Evolutionary conservation across 2,329 filamentous ascomycete species (phyloP).

Genomic region (Ceratocystis smalleyi): DNA sequence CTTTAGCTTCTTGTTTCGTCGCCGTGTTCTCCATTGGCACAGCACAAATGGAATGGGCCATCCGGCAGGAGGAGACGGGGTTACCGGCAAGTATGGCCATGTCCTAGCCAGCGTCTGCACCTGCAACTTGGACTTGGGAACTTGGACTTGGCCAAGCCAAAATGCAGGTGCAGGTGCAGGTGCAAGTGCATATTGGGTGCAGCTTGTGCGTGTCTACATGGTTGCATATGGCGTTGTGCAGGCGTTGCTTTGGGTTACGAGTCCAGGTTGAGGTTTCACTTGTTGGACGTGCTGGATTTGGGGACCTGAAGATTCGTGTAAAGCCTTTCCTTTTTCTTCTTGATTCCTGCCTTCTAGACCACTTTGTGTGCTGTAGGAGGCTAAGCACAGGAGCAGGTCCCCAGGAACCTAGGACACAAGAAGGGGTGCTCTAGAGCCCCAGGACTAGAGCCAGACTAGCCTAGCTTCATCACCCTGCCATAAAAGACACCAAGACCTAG

Average conservation of each 20-base stretch:
- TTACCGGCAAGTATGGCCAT: too few species aligned
- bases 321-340: neutral
- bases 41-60: too few species aligned
- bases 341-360: neutral
- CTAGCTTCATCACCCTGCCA: too few species aligned
- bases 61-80: neutral
- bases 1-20: neutral
- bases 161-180: neutral
- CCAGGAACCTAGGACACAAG: too few species aligned
- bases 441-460: too few species aligned
- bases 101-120: too few species aligned
- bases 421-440: too few species aligned
- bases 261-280: constrained; percentile 1
- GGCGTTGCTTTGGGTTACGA: neutral
- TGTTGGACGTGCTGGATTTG: neutral
- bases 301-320: too few species aligned
- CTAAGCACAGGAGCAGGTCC: too few species aligned
- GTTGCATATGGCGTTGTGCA: neutral
- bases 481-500: too few species aligned
- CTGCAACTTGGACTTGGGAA: neutral
- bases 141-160: neutral
- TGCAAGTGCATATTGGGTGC: neutral
- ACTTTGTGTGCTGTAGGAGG: neutral
- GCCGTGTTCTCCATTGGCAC: too few species aligned
- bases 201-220: neutral